A percentile compares a stretch with the other conserved stretches of the same genome.
These are phyloP conservation scores for Prunus fruticosa DNA, from an alignment of 306 rosid species.

Conservation along the genomic window DNA sequence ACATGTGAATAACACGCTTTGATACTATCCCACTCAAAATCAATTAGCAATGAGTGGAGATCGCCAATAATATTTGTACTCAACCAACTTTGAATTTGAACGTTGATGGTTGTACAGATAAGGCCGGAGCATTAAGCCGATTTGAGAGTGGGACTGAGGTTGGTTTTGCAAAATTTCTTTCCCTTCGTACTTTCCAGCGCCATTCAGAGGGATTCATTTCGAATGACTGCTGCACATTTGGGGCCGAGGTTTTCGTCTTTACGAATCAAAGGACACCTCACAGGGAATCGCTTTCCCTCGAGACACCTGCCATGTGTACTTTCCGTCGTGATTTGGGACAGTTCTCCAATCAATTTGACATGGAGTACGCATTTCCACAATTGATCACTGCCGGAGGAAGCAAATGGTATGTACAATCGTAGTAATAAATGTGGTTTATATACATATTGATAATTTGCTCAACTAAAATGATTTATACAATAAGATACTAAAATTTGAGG, in stretches of 20 bases:
- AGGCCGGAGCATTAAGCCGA: not conserved
- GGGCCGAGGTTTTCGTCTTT: not conserved
- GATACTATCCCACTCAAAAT: too few relatives aligned
- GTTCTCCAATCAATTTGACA: not conserved
- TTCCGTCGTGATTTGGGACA: not conserved
- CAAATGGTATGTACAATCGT: not conserved
- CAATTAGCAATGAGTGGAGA: too few relatives aligned
- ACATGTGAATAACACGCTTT: too few relatives aligned
- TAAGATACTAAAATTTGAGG: too few relatives aligned
- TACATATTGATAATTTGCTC: not conserved
- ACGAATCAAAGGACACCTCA: not conserved
- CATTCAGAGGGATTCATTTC: constrained; percentile 6
- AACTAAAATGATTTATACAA: too few relatives aligned
- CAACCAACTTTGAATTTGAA: too few relatives aligned
- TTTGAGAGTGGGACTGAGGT: not conserved
- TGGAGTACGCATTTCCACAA: not conserved
- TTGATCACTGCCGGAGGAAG: not conserved
- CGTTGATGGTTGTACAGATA: not conserved
- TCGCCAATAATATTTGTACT: too few relatives aligned
- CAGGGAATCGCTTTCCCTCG: not conserved
- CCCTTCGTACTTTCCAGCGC: not conserved
- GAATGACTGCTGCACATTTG: constrained; percentile 16
- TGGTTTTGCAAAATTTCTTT: constrained; percentile 17
- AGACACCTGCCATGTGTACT: not conserved
- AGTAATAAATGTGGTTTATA: not conserved